Evolutionary conservation across 2,329 filamentous ascomycete species (phyloP), one percentile per base, ranked within the genome.

Genomic region (Pyrenochaeta sp.): DNA sequence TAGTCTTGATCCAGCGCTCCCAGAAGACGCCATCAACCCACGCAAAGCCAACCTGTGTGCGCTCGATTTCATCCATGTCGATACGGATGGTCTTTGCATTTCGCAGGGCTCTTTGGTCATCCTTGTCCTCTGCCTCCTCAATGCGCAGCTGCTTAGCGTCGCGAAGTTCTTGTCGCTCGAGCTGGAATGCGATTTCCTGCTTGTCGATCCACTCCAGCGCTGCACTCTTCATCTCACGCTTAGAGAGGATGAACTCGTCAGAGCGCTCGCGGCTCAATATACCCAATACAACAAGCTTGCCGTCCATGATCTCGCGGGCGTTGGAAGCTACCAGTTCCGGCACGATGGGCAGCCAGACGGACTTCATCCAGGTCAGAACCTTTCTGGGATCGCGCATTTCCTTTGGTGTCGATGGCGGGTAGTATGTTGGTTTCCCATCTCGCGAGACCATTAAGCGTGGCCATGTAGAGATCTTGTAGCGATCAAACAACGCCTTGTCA

Each of bases 151-250:
- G 92, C 81, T 99, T 99, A 4, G 92, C 88, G 75, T 98, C 93
- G 46, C 95, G 89, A 43, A 97, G 83, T 75, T 97, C 95, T 79
- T 97, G 92, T 51, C 94, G 85, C 77, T 98, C 94, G 14, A 96
- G 86, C 74, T 97, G 91, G 82, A 97, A 97, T 33, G 92, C 84
- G 64, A 94, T 88, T 15, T 91, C 90, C 77, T 97, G 91, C 79
- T 96, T 95, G 75, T 98, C 94, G 85, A 98, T 97, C 93, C 95
- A 99, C 75, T 98, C 95, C 56, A 93, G 85, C 7, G 95, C 95
- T 1, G 95, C 95, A 63, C 90, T 94, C 84, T 98, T 98, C 78
- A 99, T 87, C 78, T 99, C 96, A 30, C 90, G 87, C 74, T 91
- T 90, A 21, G 91, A 90, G 51, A 84, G 83, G 45, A 86, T 79